Conservation (phyloP, 306 rosid genomes). For the Gastrolobium villosum region DNA sequence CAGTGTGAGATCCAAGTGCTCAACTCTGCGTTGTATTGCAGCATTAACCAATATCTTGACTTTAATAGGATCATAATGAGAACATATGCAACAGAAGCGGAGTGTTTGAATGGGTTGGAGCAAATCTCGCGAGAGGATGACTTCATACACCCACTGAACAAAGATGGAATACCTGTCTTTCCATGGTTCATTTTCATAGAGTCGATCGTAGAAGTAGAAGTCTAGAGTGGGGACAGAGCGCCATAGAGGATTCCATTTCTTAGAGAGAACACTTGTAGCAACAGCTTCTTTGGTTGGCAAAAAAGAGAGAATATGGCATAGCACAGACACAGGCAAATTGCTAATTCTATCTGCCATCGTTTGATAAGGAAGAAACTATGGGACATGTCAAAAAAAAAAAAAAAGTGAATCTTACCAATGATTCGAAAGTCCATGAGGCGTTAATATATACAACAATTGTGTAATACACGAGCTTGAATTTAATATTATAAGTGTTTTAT, state of each 20-base stretch:
- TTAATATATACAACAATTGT: too few relatives aligned
- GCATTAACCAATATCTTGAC: not conserved
- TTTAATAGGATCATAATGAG: not conserved
- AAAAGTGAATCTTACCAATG: too few relatives aligned
- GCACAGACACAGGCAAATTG: not conserved
- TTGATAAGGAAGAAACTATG: too few relatives aligned
- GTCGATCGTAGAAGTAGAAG: too few relatives aligned
- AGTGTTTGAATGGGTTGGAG: not conserved
- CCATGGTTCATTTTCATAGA: not conserved
- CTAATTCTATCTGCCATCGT: constrained; percentile 51
- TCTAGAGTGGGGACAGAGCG: not conserved
- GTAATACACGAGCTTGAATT: too few relatives aligned
- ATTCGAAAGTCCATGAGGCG: too few relatives aligned
- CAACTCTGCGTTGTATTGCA: not conserved
- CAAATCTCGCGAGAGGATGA: not conserved
- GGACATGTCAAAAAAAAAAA: too few relatives aligned
- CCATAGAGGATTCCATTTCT: constrained; percentile 47
- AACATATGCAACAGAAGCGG: not conserved
- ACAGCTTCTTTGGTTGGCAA: constrained; percentile 14
- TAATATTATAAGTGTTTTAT: too few relatives aligned
- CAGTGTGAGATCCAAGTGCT: not conserved
- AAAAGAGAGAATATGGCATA: constrained; percentile 17
- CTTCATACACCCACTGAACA: not conserved
- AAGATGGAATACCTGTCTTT: too few relatives aligned
- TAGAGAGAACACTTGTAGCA: constrained; percentile 44